Base-by-base conservation (phyloP, 805 yeast genomes). In the Saturnispora sekii region DNA sequence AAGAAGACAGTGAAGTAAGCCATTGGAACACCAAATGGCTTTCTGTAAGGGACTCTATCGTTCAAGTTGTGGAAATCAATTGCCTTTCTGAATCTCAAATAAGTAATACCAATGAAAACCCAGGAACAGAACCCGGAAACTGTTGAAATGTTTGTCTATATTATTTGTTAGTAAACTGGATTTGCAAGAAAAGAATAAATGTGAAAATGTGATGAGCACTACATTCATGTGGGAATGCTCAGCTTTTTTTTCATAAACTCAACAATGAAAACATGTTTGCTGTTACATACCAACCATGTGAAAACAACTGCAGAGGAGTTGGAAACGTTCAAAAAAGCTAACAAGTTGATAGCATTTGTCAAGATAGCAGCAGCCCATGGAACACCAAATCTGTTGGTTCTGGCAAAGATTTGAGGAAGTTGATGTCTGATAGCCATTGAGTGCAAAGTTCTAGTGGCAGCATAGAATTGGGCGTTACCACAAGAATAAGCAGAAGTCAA, bases 41-140 rank as follows among this genome's bases (percentile, higher is more conserved):
- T 72, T 52, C 62, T 73, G 67, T 67, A 81, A 8, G 85, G 76
- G 31, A 77, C 68, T 56, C 84, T 72, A 41, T 76, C 78, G 47
- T 63, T 61, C 41, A 81, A 59, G 33, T 66, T 66, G 54, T 81
- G 77, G 63, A 58, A 73, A 4, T 55, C 52, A 38, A 81, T 69
- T 10, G 85, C 89, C 55, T 73, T 75, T 63, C 84, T 76, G 72
- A 76, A 80, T 61, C 84, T 68, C 33, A 77, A 47, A 57, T 77
- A 78, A 9, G 82, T 74, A 33, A 69, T 59, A 34, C 73, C 60
- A 31, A 75, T 70, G 43, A 71, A 64, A 36, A 77, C 59, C 87
- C 86, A 79, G 21, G 81, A 73, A 36, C 79, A 58, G 59, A 80
- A 79, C 10, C 84, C 85, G 3, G 84, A 76, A 43, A 79, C 73